Conservation (phyloP, 768 basidiomycete species). For the Astraeus odoratus region DNA sequence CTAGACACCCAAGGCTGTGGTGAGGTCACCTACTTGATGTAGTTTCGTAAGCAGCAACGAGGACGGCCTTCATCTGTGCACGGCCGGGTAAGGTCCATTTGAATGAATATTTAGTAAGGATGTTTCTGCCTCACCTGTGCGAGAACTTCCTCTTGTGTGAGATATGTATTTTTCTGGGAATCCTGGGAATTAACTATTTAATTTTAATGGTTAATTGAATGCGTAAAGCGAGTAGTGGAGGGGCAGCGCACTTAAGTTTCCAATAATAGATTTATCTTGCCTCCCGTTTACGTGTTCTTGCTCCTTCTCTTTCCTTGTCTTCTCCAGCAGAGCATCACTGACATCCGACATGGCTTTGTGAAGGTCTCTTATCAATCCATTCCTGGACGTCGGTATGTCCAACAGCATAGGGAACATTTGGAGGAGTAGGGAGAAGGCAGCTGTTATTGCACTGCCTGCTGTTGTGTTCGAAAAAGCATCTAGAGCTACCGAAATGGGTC, state of each 20-base stretch:
- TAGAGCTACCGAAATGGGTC: slow-evolving; percentile 13
- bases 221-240: slow-evolving; percentile 10
- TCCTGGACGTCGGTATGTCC: slow-evolving; percentile 26
- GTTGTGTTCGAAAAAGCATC: slow-evolving; percentile 16
- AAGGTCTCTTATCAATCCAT: slow-evolving; percentile 19
- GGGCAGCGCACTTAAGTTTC: slow-evolving; percentile 14
- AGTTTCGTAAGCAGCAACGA: slow-evolving; percentile 18
- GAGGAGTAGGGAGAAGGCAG: slow-evolving; percentile 18
- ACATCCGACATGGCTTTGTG: slow-evolving; percentile 28
- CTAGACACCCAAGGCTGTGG: background rate
- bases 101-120: too few relatives aligned
- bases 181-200: slow-evolving; percentile 31
- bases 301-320: slow-evolving; percentile 28
- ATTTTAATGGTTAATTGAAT: background rate
- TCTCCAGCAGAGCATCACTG: slow-evolving; percentile 31
- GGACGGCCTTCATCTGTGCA: slow-evolving; percentile 12
- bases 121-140: slow-evolving; percentile 10
- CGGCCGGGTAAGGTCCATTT: background rate
- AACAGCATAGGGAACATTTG: slow-evolving; percentile 24
- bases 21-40: slow-evolving; percentile 9
- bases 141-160: slow-evolving; percentile 23
- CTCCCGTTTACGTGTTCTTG: slow-evolving; percentile 12
- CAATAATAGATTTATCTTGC: slow-evolving; percentile 21
- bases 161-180: slow-evolving; percentile 14
- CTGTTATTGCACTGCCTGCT: slow-evolving; percentile 2